Base-by-base conservation (phyloP, 306 rosid genomes). In the Quercus rubra region DNA sequence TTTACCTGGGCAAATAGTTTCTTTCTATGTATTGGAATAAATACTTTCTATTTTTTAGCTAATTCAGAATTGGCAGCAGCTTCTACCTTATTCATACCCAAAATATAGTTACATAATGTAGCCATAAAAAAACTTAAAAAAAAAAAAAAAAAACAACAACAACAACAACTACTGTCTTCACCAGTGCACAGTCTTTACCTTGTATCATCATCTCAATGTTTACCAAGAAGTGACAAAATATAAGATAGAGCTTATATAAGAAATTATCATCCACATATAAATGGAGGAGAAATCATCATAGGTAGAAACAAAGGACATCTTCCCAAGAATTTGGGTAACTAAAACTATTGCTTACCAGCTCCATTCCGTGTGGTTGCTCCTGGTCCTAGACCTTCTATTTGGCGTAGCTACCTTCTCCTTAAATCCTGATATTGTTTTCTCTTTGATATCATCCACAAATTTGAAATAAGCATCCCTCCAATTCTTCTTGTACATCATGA, bases 391-490 rank as follows among this genome's bases (percentile, higher is more conserved):
- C 51, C 46, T 66, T 31, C 46, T 67, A 33, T 10, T 67, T 67
- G 71, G 51, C 6, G 71, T 33, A 0, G 71, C 51, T 33, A 6
- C 51, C 71, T 67, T 67, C 18, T 31, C 21, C 8, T 18, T 67
- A 6, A 67, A 67, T 19, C 4, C 6, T 67, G 71, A 67, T 4
- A 67, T 67, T 67, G 25, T 67, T 6, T 5, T 67, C 51, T 67
- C 71, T 4, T 67, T 67, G 25, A 67, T 23, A 1, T 31, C 41
- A 33, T 67, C 51, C 49, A 67, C 71, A 2, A 67, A 18, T 25
- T 33, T 33, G 71, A 67, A 33, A 67, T 33, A 67, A 18, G 71
- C 71, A 18, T 67, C 71, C 33, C 71, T 67, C 71, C 71, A 67
- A 30, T 67, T 67, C 71, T 33, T 33, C 23, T 67, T 67, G 25